Evolutionary conservation across 768 basidiomycete genomes (phyloP).

Genomic region (Boletus subparvulus): DNA sequence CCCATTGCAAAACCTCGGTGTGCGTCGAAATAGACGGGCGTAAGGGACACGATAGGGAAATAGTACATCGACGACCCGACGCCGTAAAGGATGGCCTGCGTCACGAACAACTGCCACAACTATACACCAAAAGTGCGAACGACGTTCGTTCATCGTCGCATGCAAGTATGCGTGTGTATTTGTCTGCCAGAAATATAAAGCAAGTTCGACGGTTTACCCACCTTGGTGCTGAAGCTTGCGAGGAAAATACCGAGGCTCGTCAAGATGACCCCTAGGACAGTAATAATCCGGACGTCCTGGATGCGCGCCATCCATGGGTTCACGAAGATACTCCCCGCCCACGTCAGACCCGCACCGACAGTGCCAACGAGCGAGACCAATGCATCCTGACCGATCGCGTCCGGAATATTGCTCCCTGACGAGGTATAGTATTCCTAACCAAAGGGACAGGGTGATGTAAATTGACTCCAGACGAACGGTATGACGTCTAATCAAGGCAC

Average conservation of each 20-base stretch:
- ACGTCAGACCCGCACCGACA: constrained; percentile 1
- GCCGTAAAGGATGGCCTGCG: background rate
- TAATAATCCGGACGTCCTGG: background rate
- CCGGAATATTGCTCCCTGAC: background rate
- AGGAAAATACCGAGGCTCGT: background rate
- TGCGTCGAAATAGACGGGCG: background rate
- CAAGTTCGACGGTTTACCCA: background rate
- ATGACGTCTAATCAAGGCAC: background rate
- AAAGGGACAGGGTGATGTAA: background rate
- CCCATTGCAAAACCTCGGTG: too few relatives aligned
- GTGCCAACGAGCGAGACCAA: constrained; percentile 2
- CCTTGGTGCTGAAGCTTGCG: background rate
- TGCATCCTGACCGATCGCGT: constrained; percentile 1
- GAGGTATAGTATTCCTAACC: constrained; percentile 3
- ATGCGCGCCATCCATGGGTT: constrained; percentile 1
- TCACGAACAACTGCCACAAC: background rate
- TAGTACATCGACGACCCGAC: background rate
- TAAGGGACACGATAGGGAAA: background rate
- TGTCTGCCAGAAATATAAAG: background rate
- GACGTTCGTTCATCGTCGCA: background rate
- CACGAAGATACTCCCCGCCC: background rate
- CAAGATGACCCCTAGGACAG: background rate
- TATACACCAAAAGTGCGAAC: background rate
- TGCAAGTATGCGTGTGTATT: background rate
- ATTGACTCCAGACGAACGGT: background rate